A percentile compares a stretch with the other conserved stretches of the same genome.
phyloP scores from a whole-genome alignment of 306 rosid genomes.

The Herpetospermum pedunculosum region DNA sequence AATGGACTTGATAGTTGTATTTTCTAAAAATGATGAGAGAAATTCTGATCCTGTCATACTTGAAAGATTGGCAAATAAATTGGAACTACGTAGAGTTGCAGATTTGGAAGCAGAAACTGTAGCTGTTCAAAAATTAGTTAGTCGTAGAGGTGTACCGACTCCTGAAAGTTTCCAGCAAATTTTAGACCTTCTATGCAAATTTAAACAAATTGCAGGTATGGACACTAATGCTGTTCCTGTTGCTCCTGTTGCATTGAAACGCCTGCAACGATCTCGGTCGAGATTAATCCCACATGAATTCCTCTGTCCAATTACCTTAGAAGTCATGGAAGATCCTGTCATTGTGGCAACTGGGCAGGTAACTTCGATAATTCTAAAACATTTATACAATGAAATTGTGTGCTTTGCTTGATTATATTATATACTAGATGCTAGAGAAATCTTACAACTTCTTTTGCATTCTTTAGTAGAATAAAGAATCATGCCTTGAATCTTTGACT shows the following conservation, averaged over 20 bases:
- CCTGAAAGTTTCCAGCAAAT: slow-evolving; percentile 41
- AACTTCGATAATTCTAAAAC: slow-evolving; percentile 11
- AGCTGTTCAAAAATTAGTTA: slow-evolving; percentile 42
- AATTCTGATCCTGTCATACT: slow-evolving; percentile 60
- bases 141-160: slow-evolving; percentile 39
- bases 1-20: slow-evolving; percentile 78
- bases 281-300: slow-evolving; percentile 77
- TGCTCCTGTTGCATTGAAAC: slow-evolving; percentile 32
- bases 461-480: no score
- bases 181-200: slow-evolving; percentile 44
- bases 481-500: no score
- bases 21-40: slow-evolving; percentile 46
- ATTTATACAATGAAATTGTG: neutral
- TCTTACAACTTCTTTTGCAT: no score
- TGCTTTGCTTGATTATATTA: neutral
- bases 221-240: slow-evolving; percentile 29
- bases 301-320: slow-evolving; percentile 75
- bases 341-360: slow-evolving; percentile 87
- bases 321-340: slow-evolving; percentile 88
- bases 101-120: slow-evolving; percentile 52
- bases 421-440: neutral
- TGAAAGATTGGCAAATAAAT: slow-evolving; percentile 59
- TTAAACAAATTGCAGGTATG: slow-evolving; percentile 47
- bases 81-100: slow-evolving; percentile 51
- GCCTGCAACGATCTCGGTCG: slow-evolving; percentile 37